These are phyloP conservation scores for Rhynchospora tenuis DNA, from an alignment of 176 grass and related monocot species.

Conservation along the genomic window DNA sequence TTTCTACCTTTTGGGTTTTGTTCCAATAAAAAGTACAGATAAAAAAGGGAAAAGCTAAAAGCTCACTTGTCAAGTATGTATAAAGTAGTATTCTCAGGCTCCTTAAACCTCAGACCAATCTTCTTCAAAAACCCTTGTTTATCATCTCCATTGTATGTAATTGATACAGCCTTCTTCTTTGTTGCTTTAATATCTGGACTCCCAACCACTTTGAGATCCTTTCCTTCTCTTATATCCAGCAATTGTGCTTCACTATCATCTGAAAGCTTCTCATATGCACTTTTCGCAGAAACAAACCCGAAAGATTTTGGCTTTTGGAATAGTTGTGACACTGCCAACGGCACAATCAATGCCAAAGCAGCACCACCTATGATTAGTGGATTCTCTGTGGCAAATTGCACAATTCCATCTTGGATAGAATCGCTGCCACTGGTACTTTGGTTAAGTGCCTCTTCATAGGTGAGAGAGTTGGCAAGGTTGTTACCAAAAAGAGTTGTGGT, in stretches of 20 bases:
- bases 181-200: slow-evolving; percentile 46
- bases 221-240: slow-evolving; percentile 76
- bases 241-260: slow-evolving; percentile 60
- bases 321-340: slow-evolving; percentile 45
- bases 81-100: slow-evolving; percentile 79
- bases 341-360: slow-evolving; percentile 40
- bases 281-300: slow-evolving; percentile 32
- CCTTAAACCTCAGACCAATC: slow-evolving; percentile 59
- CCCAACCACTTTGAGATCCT: slow-evolving; percentile 46
- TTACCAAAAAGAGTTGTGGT: slow-evolving; percentile 8
- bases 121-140: slow-evolving; percentile 85
- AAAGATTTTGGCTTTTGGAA: slow-evolving; percentile 52
- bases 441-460: slow-evolving; percentile 69
- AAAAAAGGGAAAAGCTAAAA: not conserved
- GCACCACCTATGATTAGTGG: slow-evolving; percentile 43
- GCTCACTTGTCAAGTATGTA: slow-evolving; percentile 91
- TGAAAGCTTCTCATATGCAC: slow-evolving; percentile 53
- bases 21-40: not conserved
- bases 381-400: slow-evolving; percentile 52
- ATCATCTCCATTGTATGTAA: slow-evolving; percentile 67
- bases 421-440: slow-evolving; percentile 4
- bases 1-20: not conserved
- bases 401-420: slow-evolving; percentile 10
- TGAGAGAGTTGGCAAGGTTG: slow-evolving; percentile 44
- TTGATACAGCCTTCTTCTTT: slow-evolving; percentile 63